Percentiles rank a stretch among this genome's conserved stretches.
These are phyloP conservation scores for Dothideomycetes sp. DNA, from an alignment of 2,329 filamentous ascomycete species.

Conservation along the genomic window DNA sequence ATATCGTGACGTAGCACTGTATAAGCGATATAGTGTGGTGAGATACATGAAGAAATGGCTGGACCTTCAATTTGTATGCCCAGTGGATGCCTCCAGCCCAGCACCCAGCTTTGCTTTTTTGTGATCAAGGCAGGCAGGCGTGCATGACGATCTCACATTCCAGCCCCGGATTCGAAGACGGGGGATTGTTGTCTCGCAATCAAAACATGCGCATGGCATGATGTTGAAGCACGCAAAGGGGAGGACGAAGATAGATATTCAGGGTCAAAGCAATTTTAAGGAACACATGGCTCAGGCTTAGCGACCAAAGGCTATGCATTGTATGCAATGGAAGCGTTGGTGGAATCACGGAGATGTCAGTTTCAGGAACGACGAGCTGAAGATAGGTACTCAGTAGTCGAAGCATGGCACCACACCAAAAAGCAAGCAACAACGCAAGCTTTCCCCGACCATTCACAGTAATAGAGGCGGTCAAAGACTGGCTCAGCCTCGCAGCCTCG, in stretches of 20 bases:
- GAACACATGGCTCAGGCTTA: conserved; percentile 11
- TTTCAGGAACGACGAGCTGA: not conserved
- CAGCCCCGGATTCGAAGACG: conserved; percentile 1
- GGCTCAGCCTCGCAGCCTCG: too few species aligned
- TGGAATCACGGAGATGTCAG: conserved; percentile 4
- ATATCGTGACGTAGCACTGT: too few species aligned
- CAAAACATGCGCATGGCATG: conserved; percentile 8
- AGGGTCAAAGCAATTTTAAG: not conserved
- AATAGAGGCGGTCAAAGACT: conserved; percentile 9
- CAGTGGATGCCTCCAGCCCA: too few species aligned
- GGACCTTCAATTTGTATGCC: too few species aligned
- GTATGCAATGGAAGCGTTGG: conserved; percentile 3
- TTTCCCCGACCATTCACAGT: conserved; percentile 8
- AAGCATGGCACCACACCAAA: conserved; percentile 2
- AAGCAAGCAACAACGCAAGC: conserved; percentile 8
- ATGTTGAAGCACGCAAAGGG: not conserved
- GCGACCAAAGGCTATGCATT: not conserved
- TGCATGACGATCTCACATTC: conserved; percentile 9
- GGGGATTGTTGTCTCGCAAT: conserved; percentile 11
- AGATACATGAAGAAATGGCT: too few species aligned
- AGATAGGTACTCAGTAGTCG: too few species aligned
- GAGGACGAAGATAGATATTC: conserved; percentile 4
- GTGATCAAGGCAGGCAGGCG: too few species aligned
- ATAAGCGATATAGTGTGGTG: too few species aligned
- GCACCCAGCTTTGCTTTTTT: too few species aligned